Evolutionary conservation across 2,329 filamentous ascomycete genomes (phyloP).

Genomic region (Botrytis deweyae): DNA sequence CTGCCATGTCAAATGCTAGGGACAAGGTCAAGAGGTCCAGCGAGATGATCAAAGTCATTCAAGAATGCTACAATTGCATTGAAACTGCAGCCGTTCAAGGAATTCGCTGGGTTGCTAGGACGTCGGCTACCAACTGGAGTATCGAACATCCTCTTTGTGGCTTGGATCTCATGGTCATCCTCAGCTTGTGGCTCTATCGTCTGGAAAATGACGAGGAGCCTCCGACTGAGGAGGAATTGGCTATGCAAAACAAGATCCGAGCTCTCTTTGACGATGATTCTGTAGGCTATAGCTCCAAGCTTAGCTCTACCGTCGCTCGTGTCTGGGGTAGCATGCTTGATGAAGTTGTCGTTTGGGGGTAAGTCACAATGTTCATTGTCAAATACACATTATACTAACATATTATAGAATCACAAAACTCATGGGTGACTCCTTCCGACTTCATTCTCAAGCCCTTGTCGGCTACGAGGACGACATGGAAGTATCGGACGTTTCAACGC

Average conservation of each 20-base stretch:
- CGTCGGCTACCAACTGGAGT: conserved; percentile 97
- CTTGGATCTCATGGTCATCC: conserved; percentile 95
- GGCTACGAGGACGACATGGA: conserved; percentile 88
- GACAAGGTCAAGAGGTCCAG: conserved; percentile 92
- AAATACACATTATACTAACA: conserved; percentile 45
- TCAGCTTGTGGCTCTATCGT: conserved; percentile 97
- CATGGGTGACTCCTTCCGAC: conserved; percentile 97
- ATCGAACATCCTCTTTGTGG: conserved; percentile 96
- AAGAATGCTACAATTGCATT: conserved; percentile 96
- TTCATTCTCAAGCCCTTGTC: conserved; percentile 90
- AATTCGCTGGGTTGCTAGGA: conserved; percentile 96
- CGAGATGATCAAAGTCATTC: conserved; percentile 98
- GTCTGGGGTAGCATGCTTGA: conserved; percentile 98
- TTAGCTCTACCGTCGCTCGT: conserved; percentile 92
- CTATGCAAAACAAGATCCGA: conserved; percentile 91
- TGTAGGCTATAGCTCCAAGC: conserved; percentile 73
- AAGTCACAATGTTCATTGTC: conserved; percentile 49
- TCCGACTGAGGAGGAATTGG: conserved; percentile 76
- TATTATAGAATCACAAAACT: conserved; percentile 76
- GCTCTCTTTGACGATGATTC: conserved; percentile 88
- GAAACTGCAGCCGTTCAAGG: conserved; percentile 93
- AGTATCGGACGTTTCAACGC: conserved; percentile 65
- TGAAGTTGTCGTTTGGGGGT: conserved; percentile 99
- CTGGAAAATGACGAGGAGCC: conserved; percentile 98
- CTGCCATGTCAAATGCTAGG: conserved; percentile 90